Evolutionary conservation across 2,329 filamentous ascomycete species (phyloP), one percentile per base, ranked within the genome.

Genomic region (Elsinoe batatas): DNA sequence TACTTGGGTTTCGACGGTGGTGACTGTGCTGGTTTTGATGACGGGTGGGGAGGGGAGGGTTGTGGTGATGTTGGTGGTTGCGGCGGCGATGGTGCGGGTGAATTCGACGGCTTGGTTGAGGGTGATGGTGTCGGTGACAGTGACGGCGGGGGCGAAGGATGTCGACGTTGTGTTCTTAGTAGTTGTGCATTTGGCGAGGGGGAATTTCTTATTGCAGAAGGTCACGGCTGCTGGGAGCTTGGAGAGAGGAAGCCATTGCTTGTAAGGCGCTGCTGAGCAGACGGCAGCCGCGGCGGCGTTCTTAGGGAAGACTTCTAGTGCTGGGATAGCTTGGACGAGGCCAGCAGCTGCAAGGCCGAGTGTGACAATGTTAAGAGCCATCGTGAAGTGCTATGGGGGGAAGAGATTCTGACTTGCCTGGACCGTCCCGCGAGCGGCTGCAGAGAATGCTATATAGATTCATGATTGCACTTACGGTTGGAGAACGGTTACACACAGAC

Each of bases 241-340:
- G 5, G 53, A 55, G n/a, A 55, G 53, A 36, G 53, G 53, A 2
- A 55, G 53, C 53, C 53, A 55, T 40, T 42, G 32, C 40, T 55
- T 55, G 53, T 55, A 55, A 1, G 47, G 47, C 13, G 53, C 22
- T 26, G 53, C 53, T 26, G 38, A 35, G 53, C 53, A 55, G 22
- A 55, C 18, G 18, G 15, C 13, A 22, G 13, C 53, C 2, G 53
- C 53, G 4, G 26, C 38, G 3, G 53, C 53, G 30, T 55, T 42
- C 53, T 46, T 44, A 12, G 53, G 53, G 17, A 36, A 55, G 17
- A 30, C 18, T 22, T 22, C 33, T 13, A 55, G 15, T 13, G 17
- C 20, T 8, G 51, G 51, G 2, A 38, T 30, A 30, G 53, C 53
- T 20, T 55, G 17, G n/a, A 47, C 40, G 6, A 55, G 30, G 38